These are phyloP conservation scores for Colletotrichum cereale DNA, from an alignment of 2,329 filamentous ascomycete species.

Conservation along the genomic window DNA sequence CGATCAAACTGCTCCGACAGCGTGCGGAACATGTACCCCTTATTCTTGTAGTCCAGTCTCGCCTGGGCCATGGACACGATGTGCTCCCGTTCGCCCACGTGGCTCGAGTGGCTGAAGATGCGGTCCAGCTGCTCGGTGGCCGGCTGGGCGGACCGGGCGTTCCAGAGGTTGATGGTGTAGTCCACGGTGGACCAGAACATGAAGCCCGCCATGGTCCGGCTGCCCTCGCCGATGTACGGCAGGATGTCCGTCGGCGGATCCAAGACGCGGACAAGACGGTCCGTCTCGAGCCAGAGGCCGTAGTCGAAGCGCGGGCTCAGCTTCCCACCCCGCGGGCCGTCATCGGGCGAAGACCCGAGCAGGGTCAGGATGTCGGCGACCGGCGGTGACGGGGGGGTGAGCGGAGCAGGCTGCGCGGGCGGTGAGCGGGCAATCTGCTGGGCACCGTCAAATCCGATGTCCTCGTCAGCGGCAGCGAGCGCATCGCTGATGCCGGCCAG, in stretches of 20 bases:
- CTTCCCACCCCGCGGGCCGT: not conserved
- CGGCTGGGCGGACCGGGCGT: constrained; percentile 10
- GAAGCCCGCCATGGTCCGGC: constrained; percentile 30
- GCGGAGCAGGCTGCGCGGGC: not conserved
- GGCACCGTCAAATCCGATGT: not conserved
- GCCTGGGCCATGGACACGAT: constrained; percentile 28
- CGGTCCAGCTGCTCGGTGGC: constrained; percentile 14
- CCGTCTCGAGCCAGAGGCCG: constrained; percentile 37
- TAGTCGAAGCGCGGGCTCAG: constrained; percentile 37
- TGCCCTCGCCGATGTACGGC: constrained; percentile 26
- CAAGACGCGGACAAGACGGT: constrained; percentile 27
- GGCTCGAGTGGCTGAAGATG: constrained; percentile 17
- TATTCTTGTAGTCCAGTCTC: constrained; percentile 31
- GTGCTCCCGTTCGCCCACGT: constrained; percentile 10
- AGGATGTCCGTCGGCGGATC: constrained; percentile 30
- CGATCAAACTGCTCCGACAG: constrained; percentile 32
- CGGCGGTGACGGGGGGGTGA: not conserved
- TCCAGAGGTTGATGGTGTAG: constrained; percentile 37
- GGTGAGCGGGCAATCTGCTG: not conserved
- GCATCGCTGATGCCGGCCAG: constrained; percentile 7
- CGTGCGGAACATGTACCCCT: constrained; percentile 35
- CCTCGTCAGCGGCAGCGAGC: not conserved
- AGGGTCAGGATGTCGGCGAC: rapidly evolving
- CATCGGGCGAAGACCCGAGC: not conserved
- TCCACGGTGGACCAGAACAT: constrained; percentile 41